A percentile compares a stretch with the other conserved stretches of the same genome.
Evolutionary conservation across 2,329 filamentous ascomycete species (phyloP).

Genomic region (Alternaria metachromatica): DNA sequence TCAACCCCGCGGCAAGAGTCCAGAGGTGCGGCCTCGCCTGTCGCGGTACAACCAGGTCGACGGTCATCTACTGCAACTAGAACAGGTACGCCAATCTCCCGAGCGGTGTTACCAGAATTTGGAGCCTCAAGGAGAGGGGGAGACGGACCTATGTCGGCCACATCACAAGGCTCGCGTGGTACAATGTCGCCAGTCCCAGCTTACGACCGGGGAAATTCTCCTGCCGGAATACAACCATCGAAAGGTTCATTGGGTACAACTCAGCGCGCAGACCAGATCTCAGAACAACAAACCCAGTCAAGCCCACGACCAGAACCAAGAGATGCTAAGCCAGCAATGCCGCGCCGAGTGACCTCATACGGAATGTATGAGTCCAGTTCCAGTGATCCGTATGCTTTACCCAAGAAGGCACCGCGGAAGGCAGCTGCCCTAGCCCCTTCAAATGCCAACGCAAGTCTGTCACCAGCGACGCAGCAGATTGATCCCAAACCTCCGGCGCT

Average conservation of each 20-base stretch:
- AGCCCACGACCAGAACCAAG: background rate
- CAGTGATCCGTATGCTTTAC: background rate
- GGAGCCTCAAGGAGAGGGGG: background rate
- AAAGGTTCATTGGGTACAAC: background rate
- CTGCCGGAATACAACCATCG: background rate
- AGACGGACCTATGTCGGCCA: background rate
- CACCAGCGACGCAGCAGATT: background rate
- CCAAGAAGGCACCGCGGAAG: background rate
- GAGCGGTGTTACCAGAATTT: background rate
- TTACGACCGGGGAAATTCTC: too few relatives aligned
- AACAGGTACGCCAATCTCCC: background rate
- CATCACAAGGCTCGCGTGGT: background rate
- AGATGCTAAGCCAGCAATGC: background rate
- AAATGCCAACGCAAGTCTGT: background rate
- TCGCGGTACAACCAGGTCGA: background rate
- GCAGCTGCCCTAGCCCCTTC: background rate
- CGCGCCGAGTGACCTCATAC: background rate
- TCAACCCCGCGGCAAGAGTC: background rate
- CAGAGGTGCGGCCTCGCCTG: background rate
- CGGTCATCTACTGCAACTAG: background rate
- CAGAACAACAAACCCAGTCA: background rate
- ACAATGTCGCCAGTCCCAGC: background rate
- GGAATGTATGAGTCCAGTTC: background rate
- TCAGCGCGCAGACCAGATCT: background rate
- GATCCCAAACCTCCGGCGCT: background rate